Evolutionary conservation across 441 rosid species (phyloP).

Genomic region (Metrosideros polymorpha): DNA sequence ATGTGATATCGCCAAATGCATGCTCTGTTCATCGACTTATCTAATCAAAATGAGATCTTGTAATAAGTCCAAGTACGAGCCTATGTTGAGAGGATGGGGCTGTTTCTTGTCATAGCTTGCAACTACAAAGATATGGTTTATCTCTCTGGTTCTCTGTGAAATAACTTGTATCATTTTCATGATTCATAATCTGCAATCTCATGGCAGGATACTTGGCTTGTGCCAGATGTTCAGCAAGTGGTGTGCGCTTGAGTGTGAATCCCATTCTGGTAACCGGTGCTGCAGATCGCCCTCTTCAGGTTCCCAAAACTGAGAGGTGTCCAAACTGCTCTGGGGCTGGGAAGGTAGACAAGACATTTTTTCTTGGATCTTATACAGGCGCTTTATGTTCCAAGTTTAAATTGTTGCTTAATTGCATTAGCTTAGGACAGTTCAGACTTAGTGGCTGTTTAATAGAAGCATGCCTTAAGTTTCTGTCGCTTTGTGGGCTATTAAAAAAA

Average conservation of each 20-base stretch:
- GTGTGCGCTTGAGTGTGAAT: constrained; percentile 56
- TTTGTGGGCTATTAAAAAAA: not conserved
- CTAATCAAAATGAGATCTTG: not conserved
- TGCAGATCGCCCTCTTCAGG: constrained; percentile 39
- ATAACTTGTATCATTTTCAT: not conserved
- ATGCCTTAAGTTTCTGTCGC: not conserved
- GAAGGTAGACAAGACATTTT: constrained; percentile 37
- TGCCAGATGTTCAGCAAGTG: constrained; percentile 85
- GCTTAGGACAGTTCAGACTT: not conserved
- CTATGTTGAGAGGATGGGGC: not conserved
- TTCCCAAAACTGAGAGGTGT: constrained; percentile 63
- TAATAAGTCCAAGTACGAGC: not conserved
- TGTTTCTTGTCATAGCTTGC: not conserved
- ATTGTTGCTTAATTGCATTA: not conserved
- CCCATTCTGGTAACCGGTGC: constrained; percentile 40
- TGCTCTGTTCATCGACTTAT: not conserved
- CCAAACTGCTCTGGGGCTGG: constrained; percentile 88
- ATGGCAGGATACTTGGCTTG: constrained; percentile 83
- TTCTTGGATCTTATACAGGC: not conserved
- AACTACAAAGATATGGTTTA: not conserved
- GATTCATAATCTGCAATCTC: not conserved
- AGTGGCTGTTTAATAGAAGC: not conserved
- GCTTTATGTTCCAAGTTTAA: not conserved
- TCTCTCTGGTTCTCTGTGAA: not conserved
- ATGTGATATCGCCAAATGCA: not conserved